Evolutionary conservation across 257 asterid genomes (phyloP).

Genomic region (Mentha longifolia): DNA sequence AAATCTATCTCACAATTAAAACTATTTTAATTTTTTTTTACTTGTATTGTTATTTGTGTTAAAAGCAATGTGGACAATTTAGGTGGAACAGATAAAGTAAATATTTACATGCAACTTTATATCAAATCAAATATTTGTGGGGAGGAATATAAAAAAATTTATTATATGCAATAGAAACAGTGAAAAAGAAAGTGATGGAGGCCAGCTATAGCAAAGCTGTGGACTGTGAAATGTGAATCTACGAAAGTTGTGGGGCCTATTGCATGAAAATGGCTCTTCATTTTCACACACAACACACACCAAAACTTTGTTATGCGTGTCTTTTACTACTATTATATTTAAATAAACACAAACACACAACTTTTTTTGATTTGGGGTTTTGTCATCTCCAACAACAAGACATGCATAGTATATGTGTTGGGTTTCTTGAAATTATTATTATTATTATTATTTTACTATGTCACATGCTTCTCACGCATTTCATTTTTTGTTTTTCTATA

Average conservation of each 20-base stretch:
- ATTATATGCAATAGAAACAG: constrained; percentile 11
- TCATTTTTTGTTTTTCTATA: too few species aligned
- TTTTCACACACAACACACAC: constrained; percentile 26
- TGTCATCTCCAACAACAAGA: constrained; percentile 17
- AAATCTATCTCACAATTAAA: too few species aligned
- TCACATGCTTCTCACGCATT: neutral
- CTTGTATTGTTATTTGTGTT: too few species aligned
- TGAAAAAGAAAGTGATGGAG: constrained; percentile 32
- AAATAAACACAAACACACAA: neutral
- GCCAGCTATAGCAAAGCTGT: constrained; percentile 41
- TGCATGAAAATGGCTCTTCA: constrained; percentile 38
- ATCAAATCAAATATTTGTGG: constrained; percentile 20
- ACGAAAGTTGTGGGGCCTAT: constrained; percentile 32
- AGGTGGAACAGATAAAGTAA: too few species aligned
- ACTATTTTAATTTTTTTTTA: too few species aligned
- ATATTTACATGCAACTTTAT: neutral
- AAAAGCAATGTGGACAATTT: too few species aligned
- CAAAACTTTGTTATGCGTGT: constrained; percentile 29
- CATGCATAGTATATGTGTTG: constrained; percentile 1
- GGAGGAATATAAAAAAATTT: neutral
- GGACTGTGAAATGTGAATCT: constrained; percentile 35
- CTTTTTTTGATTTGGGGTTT: constrained; percentile 28
- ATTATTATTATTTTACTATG: neutral
- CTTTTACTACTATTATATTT: neutral
- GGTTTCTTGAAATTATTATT: constrained; percentile 14